Evolutionary conservation across 108 stramenopile species (phyloP).

Genomic region (Tribonema minus): DNA sequence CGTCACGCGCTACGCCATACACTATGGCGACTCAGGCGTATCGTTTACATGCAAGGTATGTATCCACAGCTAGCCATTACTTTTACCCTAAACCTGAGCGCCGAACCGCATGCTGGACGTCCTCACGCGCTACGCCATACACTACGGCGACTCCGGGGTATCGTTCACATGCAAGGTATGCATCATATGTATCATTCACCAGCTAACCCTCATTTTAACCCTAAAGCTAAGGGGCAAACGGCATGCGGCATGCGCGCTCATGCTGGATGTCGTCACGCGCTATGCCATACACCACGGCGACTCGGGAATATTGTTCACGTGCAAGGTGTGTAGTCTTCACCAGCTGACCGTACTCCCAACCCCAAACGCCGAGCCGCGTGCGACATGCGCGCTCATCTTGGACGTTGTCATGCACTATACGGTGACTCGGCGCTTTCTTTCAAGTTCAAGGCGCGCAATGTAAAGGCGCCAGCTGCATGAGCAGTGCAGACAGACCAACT

Average conservation of each 20-base stretch:
- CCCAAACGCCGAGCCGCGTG: no score
- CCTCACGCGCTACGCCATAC: conserved; percentile 81
- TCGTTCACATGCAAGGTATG: conserved; percentile 75
- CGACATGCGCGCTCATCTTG: no score
- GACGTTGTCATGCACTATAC: conserved; percentile 74
- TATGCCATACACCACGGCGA: conserved; percentile 82
- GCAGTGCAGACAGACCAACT: no score
- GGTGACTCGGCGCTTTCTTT: conserved; percentile 73
- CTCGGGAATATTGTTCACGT: conserved; percentile 74
- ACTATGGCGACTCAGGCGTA: conserved; percentile 68
- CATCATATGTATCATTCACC: no score
- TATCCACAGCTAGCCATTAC: neutral
- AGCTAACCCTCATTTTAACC: neutral
- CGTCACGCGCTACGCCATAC: conserved; percentile 82
- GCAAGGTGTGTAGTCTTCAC: conserved; percentile 49
- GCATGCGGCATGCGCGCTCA: conserved; percentile 67
- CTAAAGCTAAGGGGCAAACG: no score
- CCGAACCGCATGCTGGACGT: conserved; percentile 71
- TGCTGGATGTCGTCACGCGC: conserved; percentile 73
- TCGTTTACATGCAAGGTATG: conserved; percentile 73
- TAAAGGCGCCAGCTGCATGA: no score
- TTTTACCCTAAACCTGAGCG: neutral
- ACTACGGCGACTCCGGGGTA: conserved; percentile 68
- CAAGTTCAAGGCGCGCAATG: conserved; percentile 66
- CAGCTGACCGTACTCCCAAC: neutral